Base-by-base conservation (phyloP, 140 eudicot genomes). In the Erigeron philadelphicus region DNA sequence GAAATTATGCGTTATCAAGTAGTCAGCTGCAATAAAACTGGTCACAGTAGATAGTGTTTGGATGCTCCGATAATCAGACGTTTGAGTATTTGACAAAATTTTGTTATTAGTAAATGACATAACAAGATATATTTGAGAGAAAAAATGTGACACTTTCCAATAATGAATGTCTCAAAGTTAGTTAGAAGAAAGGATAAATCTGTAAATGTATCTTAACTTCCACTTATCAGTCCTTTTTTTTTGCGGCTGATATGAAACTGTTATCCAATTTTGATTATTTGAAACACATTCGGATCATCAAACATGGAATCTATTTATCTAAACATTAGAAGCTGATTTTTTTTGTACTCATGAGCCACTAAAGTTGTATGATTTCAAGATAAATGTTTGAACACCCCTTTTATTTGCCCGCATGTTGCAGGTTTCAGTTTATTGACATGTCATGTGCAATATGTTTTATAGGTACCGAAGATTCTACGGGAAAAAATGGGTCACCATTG, bases 401-500 rank as follows among this genome's bases (percentile, higher is more conserved):
- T 68, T 35, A 31, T 50, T 50, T 52, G 47, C 50, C 15, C 40
- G 50, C 9, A 11, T 71, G 31, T 38, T 72, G 70, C 52, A 35
- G 70, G 44, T 61, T 62, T 72, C 41, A 21, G 35, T 54, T 13
- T 11, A 46, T 75, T 61, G 66, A 44, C 59, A 53, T 61, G 58
- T 68, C 21, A 35, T 73, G 11, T 65, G 57, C 5, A 18, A 67
- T 72, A 71, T 76, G 79, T 55, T 85, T 44, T 78, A 38, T 64
- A 88, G 96, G 80, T 81, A 53, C 80, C n/a, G 95, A 79, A 67
- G 82, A 68, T 72, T 67, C 79, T 21, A 17, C 75, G 17, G 71
- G 75, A 61, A 92, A 91, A 75, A 65, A 67, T 81, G 86, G 86
- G 68, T 75, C 82, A 21, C 82, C 89, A 17, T n/a, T 50, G 46